Percentiles rank a stretch among this genome's conserved stretches.
Evolutionary conservation across 2,329 filamentous ascomycete genomes (phyloP).

Genomic region (Calonectria pauciramosa): DNA sequence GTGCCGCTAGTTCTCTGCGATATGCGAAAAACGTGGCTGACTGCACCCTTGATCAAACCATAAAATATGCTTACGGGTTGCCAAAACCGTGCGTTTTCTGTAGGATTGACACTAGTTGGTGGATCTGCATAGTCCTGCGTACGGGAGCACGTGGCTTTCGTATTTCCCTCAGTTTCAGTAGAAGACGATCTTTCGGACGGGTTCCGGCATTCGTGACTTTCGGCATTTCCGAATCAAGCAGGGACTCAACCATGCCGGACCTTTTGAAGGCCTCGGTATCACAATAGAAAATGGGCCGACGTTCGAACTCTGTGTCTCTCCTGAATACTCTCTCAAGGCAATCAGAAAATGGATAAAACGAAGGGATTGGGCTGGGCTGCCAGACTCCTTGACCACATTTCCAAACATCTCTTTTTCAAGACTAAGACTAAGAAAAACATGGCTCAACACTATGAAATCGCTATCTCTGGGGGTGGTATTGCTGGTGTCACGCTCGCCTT

Average conservation of each 20-base stretch:
- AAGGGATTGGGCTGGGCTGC: background rate
- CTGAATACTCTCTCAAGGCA: constrained; percentile 1
- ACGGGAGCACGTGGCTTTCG: background rate
- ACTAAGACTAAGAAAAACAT: background rate
- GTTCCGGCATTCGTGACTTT: background rate
- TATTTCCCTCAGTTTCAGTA: constrained; percentile 7
- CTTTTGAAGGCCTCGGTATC: background rate
- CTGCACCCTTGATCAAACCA: background rate
- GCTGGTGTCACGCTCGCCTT: background rate
- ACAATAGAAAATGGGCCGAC: background rate
- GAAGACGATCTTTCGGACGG: background rate
- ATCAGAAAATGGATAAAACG: background rate
- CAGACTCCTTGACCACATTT: background rate
- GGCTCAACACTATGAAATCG: constrained; percentile 2
- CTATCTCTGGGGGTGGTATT: constrained; percentile 1
- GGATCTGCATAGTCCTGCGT: background rate
- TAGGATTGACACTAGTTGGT: background rate
- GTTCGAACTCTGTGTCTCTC: background rate
- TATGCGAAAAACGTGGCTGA: background rate
- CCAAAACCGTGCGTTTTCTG: background rate
- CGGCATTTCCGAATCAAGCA: constrained; percentile 4
- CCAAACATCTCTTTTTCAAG: background rate
- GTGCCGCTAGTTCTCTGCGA: background rate
- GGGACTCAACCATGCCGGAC: background rate
- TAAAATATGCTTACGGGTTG: background rate